Conservation (phyloP, 805 yeast genomes). For the Kazachstania viticola region DNA sequence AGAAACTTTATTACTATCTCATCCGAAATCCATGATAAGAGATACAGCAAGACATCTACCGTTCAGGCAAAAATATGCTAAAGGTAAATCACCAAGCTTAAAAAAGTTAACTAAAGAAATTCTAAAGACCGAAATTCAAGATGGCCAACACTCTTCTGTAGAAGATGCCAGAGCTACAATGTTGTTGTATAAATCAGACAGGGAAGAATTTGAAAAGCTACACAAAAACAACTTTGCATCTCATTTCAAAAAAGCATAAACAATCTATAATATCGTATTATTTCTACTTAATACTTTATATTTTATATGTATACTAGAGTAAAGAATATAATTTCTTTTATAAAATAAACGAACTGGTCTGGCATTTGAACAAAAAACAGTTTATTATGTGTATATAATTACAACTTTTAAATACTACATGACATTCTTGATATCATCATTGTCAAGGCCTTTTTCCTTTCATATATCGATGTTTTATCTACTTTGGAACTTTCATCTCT, state of each 20-base stretch:
- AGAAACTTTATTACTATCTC: constrained; percentile 52
- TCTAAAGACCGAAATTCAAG: constrained; percentile 52
- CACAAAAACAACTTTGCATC: constrained; percentile 12
- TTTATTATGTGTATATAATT: background rate
- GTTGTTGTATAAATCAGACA: constrained; percentile 57
- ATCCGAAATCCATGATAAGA: constrained; percentile 50
- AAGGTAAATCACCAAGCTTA: constrained; percentile 63
- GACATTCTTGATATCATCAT: constrained; percentile 15
- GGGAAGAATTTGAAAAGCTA: constrained; percentile 46
- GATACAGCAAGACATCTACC: constrained; percentile 62
- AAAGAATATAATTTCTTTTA: too few relatives aligned
- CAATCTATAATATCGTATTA: too few relatives aligned
- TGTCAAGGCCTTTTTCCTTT: constrained; percentile 16
- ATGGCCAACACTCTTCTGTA: constrained; percentile 71
- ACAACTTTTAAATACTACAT: background rate
- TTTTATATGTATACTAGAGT: too few relatives aligned
- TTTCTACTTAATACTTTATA: too few relatives aligned
- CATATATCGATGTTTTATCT: constrained; percentile 4
- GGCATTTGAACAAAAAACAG: too few relatives aligned
- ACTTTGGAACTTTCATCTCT: too few relatives aligned
- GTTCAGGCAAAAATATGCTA: constrained; percentile 42
- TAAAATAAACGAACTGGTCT: too few relatives aligned
- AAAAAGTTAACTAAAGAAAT: constrained; percentile 51
- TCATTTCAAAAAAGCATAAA: constrained; percentile 1
- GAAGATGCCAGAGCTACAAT: constrained; percentile 87